Evolutionary conservation across 164 flowering plant genomes (phyloP).

Genomic region (Akebia trifoliata): DNA sequence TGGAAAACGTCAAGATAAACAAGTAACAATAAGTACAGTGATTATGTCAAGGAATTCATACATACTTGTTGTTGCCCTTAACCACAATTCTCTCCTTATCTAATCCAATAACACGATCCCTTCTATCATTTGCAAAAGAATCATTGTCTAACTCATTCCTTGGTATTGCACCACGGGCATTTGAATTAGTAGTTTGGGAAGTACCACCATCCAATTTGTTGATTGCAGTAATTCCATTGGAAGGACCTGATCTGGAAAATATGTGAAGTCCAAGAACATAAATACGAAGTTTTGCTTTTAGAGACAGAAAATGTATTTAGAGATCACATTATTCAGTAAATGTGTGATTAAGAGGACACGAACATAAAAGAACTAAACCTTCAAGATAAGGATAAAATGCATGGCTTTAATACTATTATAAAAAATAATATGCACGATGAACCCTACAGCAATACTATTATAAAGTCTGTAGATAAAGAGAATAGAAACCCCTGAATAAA

Average conservation of each 20-base stretch:
- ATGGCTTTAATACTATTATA: neutral
- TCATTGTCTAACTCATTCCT: conserved; percentile 53
- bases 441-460: neutral
- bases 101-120: conserved; percentile 30
- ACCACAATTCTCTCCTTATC: conserved; percentile 19
- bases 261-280: conserved; percentile 7
- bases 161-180: conserved; percentile 29
- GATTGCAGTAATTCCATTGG: conserved; percentile 29
- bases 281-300: neutral
- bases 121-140: conserved; percentile 28
- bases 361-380: neutral
- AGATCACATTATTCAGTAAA: no score
- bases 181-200: conserved; percentile 33
- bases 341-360: no score
- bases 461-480: neutral
- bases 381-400: neutral
- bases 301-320: neutral
- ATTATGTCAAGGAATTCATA: conserved; percentile 5
- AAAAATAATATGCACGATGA: neutral
- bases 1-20: no score
- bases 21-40: no score
- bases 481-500: conserved; percentile 4
- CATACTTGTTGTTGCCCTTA: conserved; percentile 39
- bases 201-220: conserved; percentile 47
- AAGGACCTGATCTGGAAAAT: conserved; percentile 51